These are phyloP conservation scores for Dioszegia aurantiaca DNA, from an alignment of 768 basidiomycete genomes.

Conservation along the genomic window DNA sequence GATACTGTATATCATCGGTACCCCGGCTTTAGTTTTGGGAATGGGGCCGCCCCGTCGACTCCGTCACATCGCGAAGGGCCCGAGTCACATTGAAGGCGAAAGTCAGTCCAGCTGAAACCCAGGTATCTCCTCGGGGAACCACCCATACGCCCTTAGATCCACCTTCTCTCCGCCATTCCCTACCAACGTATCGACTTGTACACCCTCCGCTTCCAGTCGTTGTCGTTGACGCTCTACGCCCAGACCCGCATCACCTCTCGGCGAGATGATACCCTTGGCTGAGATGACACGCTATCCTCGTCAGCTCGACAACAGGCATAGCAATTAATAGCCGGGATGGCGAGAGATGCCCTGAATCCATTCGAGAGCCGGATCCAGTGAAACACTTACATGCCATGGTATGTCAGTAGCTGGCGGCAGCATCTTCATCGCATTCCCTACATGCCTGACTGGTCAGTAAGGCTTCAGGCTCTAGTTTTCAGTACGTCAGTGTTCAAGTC, in stretches of 20 bases:
- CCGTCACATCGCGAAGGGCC: too few relatives aligned
- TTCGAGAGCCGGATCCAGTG: too few relatives aligned
- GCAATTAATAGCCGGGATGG: too few relatives aligned
- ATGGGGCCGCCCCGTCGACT: too few relatives aligned
- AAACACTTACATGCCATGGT: constrained; percentile 48
- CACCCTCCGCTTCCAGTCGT: constrained; percentile 74
- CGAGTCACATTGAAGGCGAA: too few relatives aligned
- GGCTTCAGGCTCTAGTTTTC: too few relatives aligned
- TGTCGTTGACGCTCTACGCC: constrained; percentile 74
- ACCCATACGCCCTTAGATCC: constrained; percentile 53
- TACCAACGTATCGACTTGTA: constrained; percentile 69
- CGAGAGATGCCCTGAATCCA: too few relatives aligned
- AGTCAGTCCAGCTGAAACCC: neutral
- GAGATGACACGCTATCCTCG: constrained; percentile 43
- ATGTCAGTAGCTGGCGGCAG: constrained; percentile 38
- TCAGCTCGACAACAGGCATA: constrained; percentile 14
- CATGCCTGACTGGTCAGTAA: constrained; percentile 33
- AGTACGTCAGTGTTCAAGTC: neutral
- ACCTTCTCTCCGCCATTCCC: constrained; percentile 57
- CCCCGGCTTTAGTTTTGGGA: too few relatives aligned
- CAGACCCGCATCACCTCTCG: constrained; percentile 75
- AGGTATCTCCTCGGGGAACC: constrained; percentile 48
- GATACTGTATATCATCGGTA: too few relatives aligned
- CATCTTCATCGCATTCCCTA: constrained; percentile 47
- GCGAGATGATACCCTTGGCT: constrained; percentile 57